Evolutionary conservation across 352 stramenopile genomes (phyloP), one percentile per base, ranked within the genome.

Genomic region (Phytophthora citricola): DNA sequence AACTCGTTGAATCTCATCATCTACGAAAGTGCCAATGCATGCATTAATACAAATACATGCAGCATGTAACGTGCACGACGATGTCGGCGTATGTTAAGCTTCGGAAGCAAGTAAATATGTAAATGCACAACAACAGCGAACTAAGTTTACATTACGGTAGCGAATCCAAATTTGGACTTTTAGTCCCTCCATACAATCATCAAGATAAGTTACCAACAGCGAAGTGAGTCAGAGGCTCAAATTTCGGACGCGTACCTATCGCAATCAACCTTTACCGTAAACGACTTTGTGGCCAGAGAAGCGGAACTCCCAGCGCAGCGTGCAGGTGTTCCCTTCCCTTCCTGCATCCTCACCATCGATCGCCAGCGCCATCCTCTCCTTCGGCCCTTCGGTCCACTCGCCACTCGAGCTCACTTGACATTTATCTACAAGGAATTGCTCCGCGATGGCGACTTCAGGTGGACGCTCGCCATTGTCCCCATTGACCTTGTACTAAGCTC

Each of bases 311-410:
- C 14, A 43, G 38, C 9, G 14, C 38, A 20, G 38, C 38, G 38
- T 43, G 36, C 11, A 49, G 31, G 8, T 34, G 29, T 34, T 59
- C 38, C 58, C 38, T 59, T 58, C 45, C 45, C 38, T 39, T 47
- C 24, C 45, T 44, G 45, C 58, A 66, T 54, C 58, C 38, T 58
- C 49, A 66, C 49, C 58, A 66, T 52, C 58, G 38, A 53, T 66
- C 58, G 40, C 39, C 46, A 52, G n/a, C 31, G 31, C 31, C 31
- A 36, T 36, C 31, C 31, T 14, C 9, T 36, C 31, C 31, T n/a
- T 10, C 10, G 7, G 26, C 45, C 6, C 26, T 52, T 39, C 38
- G 14, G 38, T 43, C 15, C n/a, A 59, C 36, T 49, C 38, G 26
- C 24, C 38, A 24, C 12, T 57, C 49, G 48, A 44, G 26, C 34